Evolutionary conservation across 2,329 filamentous ascomycete species (phyloP), one percentile per base, ranked within the genome.

Genomic region (Westerdykella ornata): DNA sequence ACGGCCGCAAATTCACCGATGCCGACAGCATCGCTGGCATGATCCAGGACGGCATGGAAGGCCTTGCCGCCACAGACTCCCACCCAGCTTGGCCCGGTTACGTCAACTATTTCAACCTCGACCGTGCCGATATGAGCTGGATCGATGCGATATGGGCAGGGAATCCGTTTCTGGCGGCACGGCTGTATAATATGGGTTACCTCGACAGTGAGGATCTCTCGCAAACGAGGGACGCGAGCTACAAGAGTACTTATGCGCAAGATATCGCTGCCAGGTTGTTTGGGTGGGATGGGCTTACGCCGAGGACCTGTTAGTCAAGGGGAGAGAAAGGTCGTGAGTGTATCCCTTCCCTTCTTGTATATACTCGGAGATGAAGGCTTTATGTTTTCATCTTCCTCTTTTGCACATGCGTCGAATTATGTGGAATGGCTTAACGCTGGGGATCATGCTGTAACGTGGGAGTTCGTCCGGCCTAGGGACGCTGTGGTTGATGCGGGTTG

Each of bases 261-360:
- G 49, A 54, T 41, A 38, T 54, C 22, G 38, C 44, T 17, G 49
- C 42, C 32, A 34, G 51, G 26, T 35, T 54, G 33, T 28, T 45
- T 8, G 51, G 51, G 5, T 54, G 51, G 51, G 43, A 45, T 36
- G 47, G 46, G 4, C 32, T 11, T 3, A 15, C 5, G 11, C 16
- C 35, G 22, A 26, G 12, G 22, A 26, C 22, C 8, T 26, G 22
- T 26, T 26, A 26, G 22, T 26, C 8, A 8, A 26, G 7, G 22
- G 7, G 22, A 26, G 22, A 11, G 3, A 4, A 11, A 26, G 22
- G 7, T 22, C 20, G 5, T 26, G 8, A 26, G 22, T n/a, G n/a
- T 26, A 4, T 26, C 12, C 7, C 12, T 26, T 26, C 7, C 20
- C 20, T n/a, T n/a, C 22, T 26, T 26, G 22, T 26, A 9, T 26